Evolutionary conservation across 805 yeast genomes (phyloP).

Genomic region (Torulaspora indica): DNA sequence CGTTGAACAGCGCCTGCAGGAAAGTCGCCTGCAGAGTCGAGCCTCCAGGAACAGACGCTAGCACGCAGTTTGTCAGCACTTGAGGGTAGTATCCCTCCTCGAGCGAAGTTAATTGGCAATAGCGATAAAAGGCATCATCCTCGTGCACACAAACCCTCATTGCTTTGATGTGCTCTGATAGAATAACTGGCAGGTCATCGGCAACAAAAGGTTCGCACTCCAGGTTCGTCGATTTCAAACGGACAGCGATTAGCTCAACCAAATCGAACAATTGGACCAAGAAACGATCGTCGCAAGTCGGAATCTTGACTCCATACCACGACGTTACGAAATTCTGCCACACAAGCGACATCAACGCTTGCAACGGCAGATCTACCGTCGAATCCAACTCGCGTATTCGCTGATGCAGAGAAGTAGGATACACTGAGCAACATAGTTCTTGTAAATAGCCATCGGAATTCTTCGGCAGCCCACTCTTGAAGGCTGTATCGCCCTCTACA

Average conservation of each 20-base stretch:
- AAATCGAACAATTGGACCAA: conserved; percentile 17
- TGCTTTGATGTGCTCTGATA: conserved; percentile 21
- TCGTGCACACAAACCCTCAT: conserved; percentile 2
- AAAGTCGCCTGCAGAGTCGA: conserved; percentile 27
- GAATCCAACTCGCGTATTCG: conserved; percentile 12
- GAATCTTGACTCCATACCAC: conserved; percentile 35
- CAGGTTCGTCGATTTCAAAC: conserved; percentile 6
- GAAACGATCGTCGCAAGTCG: conserved; percentile 26
- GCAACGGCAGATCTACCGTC: conserved; percentile 18
- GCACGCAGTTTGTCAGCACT: conserved; percentile 14
- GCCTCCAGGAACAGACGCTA: conserved; percentile 9
- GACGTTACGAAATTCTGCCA: conserved; percentile 26
- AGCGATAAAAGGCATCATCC: conserved; percentile 9
- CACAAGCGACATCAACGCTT: conserved; percentile 27
- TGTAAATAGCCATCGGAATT: conserved; percentile 26
- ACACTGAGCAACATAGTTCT: conserved; percentile 27
- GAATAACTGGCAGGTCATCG: conserved; percentile 29
- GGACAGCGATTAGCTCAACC: conserved; percentile 12
- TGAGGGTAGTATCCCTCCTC: conserved; percentile 19
- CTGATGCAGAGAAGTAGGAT: conserved; percentile 20
- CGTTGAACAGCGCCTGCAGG: conserved; percentile 22
- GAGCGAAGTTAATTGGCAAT: conserved; percentile 14
- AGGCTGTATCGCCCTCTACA: conserved; percentile 15
- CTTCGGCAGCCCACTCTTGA: conserved; percentile 16
- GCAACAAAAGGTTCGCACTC: conserved; percentile 18